Evolutionary conservation across 306 rosid genomes (phyloP).

Genomic region (Quillaja saponaria): DNA sequence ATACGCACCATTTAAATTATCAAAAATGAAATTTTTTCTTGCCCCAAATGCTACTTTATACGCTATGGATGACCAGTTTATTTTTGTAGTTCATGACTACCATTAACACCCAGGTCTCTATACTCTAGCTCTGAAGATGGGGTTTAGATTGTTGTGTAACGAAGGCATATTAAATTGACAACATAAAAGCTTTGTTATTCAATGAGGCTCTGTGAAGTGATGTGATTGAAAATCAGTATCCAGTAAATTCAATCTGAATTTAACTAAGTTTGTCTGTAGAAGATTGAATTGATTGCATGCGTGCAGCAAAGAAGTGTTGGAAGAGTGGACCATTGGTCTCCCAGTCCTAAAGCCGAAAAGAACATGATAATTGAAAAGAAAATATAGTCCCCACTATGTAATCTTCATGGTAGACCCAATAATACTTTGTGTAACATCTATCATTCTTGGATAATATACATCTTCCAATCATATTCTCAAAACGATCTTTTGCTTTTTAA

Average conservation of each 20-base stretch:
- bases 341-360: not conserved
- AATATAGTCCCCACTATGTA: slow-evolving; percentile 20
- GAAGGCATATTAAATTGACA: too few relatives aligned
- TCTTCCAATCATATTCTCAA: slow-evolving; percentile 9
- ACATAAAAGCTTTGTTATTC: too few relatives aligned
- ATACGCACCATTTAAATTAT: slow-evolving; percentile 33
- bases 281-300: not conserved
- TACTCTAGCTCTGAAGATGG: too few relatives aligned
- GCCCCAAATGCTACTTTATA: not conserved
- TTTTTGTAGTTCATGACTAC: too few relatives aligned
- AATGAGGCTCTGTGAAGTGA: too few relatives aligned
- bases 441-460: slow-evolving; percentile 1
- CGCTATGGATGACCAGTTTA: not conserved
- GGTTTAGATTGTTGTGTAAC: too few relatives aligned
- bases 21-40: slow-evolving; percentile 14
- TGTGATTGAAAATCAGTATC: too few relatives aligned
- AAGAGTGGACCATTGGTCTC: slow-evolving; percentile 29
- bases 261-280: slow-evolving; percentile 10
- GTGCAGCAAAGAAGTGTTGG: slow-evolving; percentile 13
- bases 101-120: too few relatives aligned
- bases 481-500: slow-evolving; percentile 14
- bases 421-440: slow-evolving; percentile 7
- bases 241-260: too few relatives aligned
- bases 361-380: not conserved
- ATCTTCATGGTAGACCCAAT: slow-evolving; percentile 16